Percentiles rank a stretch among this genome's conserved stretches.
phyloP scores from a whole-genome alignment of 208 protist species.

The Balamuthia mandrillaris region DNA sequence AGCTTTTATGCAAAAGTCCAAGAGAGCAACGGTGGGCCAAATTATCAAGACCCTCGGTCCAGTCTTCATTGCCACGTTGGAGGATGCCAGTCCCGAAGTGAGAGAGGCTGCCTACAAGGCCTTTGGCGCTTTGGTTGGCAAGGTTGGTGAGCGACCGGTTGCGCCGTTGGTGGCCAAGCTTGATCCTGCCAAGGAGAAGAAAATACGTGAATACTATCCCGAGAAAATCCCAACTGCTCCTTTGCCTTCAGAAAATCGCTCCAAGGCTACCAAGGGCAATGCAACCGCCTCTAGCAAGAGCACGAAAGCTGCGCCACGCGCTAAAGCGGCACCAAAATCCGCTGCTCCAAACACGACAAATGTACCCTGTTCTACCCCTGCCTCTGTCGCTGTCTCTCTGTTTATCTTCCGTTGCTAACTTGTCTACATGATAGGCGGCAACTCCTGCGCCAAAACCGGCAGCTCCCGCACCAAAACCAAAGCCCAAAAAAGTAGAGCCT shows the following conservation, averaged over 20 bases:
- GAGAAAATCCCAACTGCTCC: constrained; percentile 31
- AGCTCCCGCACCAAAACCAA: background rate
- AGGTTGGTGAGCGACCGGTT: constrained; percentile 27
- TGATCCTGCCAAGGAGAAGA: constrained; percentile 47
- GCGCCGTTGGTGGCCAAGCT: constrained; percentile 10
- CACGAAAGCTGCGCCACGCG: background rate
- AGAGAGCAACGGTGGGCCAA: constrained; percentile 22
- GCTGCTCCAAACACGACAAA: background rate
- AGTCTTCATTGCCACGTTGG: constrained; percentile 1
- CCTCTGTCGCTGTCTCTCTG: background rate
- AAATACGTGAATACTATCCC: constrained; percentile 36
- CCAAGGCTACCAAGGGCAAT: background rate
- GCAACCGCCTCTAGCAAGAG: constrained; percentile 26
- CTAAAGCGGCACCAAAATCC: background rate
- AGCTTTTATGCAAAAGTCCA: constrained; percentile 7
- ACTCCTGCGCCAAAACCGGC: background rate
- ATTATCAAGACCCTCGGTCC: constrained; percentile 26
- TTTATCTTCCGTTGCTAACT: background rate
- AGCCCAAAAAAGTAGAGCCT: background rate
- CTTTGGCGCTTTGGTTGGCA: constrained; percentile 30
- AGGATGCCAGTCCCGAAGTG: constrained; percentile 42
- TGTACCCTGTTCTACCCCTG: background rate
- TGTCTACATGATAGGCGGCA: background rate
- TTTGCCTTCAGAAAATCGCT: background rate
- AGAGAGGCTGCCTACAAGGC: constrained; percentile 47